Base-by-base conservation (phyloP, 768 basidiomycete genomes). In the Omphalotus guepiniiformis region DNA sequence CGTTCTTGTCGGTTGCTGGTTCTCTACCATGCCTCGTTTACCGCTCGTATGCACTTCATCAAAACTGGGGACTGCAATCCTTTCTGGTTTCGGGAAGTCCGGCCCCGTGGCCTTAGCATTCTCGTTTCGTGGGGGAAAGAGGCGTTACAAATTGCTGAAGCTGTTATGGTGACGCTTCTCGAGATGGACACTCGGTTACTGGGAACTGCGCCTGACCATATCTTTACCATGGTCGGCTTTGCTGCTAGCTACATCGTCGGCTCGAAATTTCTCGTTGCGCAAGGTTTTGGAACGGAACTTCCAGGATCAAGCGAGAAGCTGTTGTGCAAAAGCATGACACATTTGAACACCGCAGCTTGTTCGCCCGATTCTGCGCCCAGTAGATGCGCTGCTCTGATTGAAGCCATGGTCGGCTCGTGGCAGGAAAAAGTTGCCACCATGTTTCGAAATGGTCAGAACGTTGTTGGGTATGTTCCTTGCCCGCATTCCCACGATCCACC, bases 181-280 rank as follows among this genome's bases (percentile, higher is more conserved):
- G 53, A 63, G 27, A 49, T 61, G 32, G 69, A 74, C 38, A 42
- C 59, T 9, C 52, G 52, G 0, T 48, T 67, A 13, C 54, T 72
- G 48, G 65, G 70, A 42, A 59, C 68, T 1, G 63, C 68, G 8
- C 70, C 70, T 2, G 72, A 72, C 51, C 56, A 53, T 27, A 43
- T 69, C 25, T 72, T 70, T 49, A 57, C 59, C 26, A 70, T 73
- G 72, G 55, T 72, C 32, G 59, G 64, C 1, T 63, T 72, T 34
- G 69, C 70, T 34, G 63, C 72, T 2, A 58, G 68, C 5, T 66
- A 44, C 25, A 23, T 51, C n/a, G 29, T 51, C 18, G 48, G 48
- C 9, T 36, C 22, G n/a, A 47, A 35, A 13, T 25, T 47, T 18
- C 45, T 47, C 12, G 36, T 47, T 26, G 6, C 38, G 15, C 11